Conservation (phyloP, 2,329 filamentous ascomycete genomes). For the Penicillium sp. region DNA sequence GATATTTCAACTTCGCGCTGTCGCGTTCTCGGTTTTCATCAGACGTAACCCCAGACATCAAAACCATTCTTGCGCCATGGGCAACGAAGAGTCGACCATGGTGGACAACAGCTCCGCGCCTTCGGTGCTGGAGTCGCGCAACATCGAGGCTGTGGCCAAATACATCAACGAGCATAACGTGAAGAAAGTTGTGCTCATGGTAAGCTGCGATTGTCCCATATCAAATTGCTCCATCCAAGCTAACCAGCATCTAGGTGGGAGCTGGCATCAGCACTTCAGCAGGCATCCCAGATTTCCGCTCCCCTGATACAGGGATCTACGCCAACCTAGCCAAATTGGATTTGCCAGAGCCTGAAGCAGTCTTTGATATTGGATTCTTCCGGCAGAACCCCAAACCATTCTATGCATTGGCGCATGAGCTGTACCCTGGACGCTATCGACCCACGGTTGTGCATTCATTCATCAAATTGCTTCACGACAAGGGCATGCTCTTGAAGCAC, state of each 20-base stretch:
- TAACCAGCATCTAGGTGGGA: slow-evolving; percentile 57
- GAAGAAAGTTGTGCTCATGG: slow-evolving; percentile 76
- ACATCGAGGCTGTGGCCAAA: slow-evolving; percentile 71
- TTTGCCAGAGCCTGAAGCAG: slow-evolving; percentile 84
- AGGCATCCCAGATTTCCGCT: slow-evolving; percentile 87
- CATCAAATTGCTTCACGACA: slow-evolving; percentile 75
- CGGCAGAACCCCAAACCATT: slow-evolving; percentile 80
- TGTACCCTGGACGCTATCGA: slow-evolving; percentile 85
- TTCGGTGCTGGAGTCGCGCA: slow-evolving; percentile 65
- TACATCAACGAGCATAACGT: slow-evolving; percentile 70
- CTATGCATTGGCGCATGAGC: slow-evolving; percentile 85
- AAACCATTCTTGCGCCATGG: slow-evolving; percentile 59
- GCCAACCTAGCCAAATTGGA: slow-evolving; percentile 84
- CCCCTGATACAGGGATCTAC: slow-evolving; percentile 89
- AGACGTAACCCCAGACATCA: slow-evolving; percentile 26
- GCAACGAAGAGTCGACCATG: slow-evolving; percentile 73
- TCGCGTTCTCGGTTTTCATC: slow-evolving; percentile 4
- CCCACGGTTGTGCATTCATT: slow-evolving; percentile 92
- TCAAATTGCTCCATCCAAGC: background rate
- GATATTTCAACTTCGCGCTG: background rate
- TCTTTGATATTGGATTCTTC: slow-evolving; percentile 93
- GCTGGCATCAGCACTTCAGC: slow-evolving; percentile 67
- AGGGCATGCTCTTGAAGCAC: slow-evolving; percentile 74
- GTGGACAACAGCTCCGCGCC: slow-evolving; percentile 66
- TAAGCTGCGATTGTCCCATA: slow-evolving; percentile 30